Base-by-base conservation (phyloP, 2,329 filamentous ascomycete genomes). In the Botrytis deweyae region DNA sequence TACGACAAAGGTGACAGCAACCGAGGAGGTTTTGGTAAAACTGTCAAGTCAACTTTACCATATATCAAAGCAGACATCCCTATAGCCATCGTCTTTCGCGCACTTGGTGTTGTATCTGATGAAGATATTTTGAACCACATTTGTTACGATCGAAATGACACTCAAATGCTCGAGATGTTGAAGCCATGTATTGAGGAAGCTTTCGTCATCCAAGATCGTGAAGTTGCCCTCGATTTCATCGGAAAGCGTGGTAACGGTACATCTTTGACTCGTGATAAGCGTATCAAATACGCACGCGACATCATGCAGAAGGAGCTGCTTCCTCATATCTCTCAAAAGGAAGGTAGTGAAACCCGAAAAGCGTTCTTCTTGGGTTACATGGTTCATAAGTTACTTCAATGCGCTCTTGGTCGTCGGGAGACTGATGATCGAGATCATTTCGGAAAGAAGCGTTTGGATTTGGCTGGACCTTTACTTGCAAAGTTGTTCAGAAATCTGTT, bases 331-430 rank as follows among this genome's bases (percentile, higher is more conserved):
- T 98, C 95, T 1, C 96, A 99, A 82, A 91, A 89, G 75, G 94
- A 98, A 83, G 96, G 96, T 42, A 97, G 94, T 78, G 95, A 98
- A 82, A 98, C 95, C 1, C 88, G 94, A 74, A 99, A 99, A 82
- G 96, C 97, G 3, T 99, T 97, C 84, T 99, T 98, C 87, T 86
- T 99, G 67, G 96, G 97, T 36, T 99, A 99, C 84, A 99, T 99
- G 95, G 93, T 98, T 65, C 95, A 99, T 84, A 93, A 96, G 81
- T 88, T 99, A 79, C 87, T 98, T 38, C 95, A 98, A 83, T 97
- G 95, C 81, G 93, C 95, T 72, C 88, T 99, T 66, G 97, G 96
- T 70, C 92, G 96, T 75, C 92, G 94, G 76, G 96, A 98, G 81
- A 94, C 94, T 40, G 96, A 99, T 80, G 96, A 99, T 81, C 93